Percentiles rank a stretch among this genome's conserved stretches.
Evolutionary conservation across 1,284 basidiomycete genomes (phyloP).

Genomic region (Ganoderma leucocontextum): DNA sequence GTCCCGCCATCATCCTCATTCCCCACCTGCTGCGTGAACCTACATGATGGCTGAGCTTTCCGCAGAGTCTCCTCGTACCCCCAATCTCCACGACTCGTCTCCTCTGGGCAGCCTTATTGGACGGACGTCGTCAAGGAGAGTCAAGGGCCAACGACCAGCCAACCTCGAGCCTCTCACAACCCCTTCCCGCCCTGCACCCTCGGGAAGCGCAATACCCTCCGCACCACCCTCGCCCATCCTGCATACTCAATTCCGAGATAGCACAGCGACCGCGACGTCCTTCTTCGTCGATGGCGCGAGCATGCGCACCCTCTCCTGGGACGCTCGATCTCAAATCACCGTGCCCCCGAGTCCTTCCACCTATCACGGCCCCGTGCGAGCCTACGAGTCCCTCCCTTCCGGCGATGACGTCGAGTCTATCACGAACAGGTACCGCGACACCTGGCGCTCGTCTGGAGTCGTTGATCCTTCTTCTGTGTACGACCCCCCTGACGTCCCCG

Average conservation of each 20-base stretch:
- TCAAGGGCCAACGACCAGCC: conserved; percentile 27
- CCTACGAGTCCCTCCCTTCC: conserved; percentile 39
- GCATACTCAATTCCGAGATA: conserved; percentile 68
- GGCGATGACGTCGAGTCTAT: conserved; percentile 47
- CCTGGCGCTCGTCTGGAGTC: conserved; percentile 34
- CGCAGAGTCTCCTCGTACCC: conserved; percentile 19
- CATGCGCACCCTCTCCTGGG: conserved; percentile 35
- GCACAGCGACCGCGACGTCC: conserved; percentile 57
- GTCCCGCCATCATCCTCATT: conserved; percentile 16
- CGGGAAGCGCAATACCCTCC: conserved; percentile 14
- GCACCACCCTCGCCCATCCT: conserved; percentile 64
- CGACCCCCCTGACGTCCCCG: conserved; percentile 30
- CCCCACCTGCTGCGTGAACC: conserved; percentile 6
- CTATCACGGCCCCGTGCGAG: conserved; percentile 11
- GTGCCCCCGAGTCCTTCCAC: conserved; percentile 22
- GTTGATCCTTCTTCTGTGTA: conserved; percentile 26
- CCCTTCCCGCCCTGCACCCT: conserved; percentile 28
- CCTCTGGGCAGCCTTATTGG: conserved; percentile 52
- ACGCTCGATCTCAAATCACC: conserved; percentile 24
- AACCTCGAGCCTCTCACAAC: conserved; percentile 32
- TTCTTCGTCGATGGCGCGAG: conserved; percentile 37
- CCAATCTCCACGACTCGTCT: conserved; percentile 44
- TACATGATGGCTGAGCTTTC: conserved; percentile 30
- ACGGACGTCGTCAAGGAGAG: conserved; percentile 48
- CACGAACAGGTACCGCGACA: conserved; percentile 38